phyloP scores from a whole-genome alignment of 371 early-diverging fungal species.

The Mortierella sp. region DNA sequence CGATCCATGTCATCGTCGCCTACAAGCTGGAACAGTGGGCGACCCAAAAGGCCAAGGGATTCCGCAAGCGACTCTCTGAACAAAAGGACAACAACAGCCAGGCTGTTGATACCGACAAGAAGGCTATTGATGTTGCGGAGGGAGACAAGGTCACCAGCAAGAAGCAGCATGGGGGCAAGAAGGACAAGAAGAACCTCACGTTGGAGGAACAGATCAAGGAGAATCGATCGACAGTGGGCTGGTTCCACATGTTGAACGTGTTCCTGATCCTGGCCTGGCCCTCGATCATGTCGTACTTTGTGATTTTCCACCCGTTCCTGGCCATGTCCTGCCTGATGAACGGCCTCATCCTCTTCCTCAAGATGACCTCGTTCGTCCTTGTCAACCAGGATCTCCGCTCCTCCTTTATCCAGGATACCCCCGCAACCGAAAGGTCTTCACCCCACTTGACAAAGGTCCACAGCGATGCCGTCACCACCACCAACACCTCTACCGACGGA shows the following conservation, averaged over 20 bases:
- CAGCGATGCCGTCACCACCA: constrained; percentile 1
- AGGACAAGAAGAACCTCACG: background rate
- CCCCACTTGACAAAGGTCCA: constrained; percentile 37
- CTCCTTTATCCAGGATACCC: constrained; percentile 54
- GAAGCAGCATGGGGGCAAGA: background rate
- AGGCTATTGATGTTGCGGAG: constrained; percentile 25
- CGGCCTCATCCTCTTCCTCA: constrained; percentile 79
- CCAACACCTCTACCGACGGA: background rate
- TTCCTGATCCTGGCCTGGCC: constrained; percentile 72
- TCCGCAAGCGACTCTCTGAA: constrained; percentile 27
- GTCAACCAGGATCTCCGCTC: constrained; percentile 78
- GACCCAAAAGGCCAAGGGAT: constrained; percentile 51
- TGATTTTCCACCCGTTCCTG: constrained; percentile 82
- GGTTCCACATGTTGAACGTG: constrained; percentile 72
- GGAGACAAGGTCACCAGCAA: constrained; percentile 12
- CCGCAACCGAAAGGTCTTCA: constrained; percentile 13
- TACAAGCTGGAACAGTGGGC: constrained; percentile 68
- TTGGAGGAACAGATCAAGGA: constrained; percentile 23
- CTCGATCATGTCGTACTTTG: constrained; percentile 77
- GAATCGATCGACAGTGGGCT: constrained; percentile 36
- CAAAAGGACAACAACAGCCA: background rate
- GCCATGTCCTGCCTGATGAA: constrained; percentile 73
- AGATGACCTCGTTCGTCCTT: constrained; percentile 82
- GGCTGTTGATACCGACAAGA: constrained; percentile 3
- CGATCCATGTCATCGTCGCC: constrained; percentile 65